phyloP scores from a whole-genome alignment of 2,329 filamentous ascomycete genomes.

The Talaromyces amestolkiae region DNA sequence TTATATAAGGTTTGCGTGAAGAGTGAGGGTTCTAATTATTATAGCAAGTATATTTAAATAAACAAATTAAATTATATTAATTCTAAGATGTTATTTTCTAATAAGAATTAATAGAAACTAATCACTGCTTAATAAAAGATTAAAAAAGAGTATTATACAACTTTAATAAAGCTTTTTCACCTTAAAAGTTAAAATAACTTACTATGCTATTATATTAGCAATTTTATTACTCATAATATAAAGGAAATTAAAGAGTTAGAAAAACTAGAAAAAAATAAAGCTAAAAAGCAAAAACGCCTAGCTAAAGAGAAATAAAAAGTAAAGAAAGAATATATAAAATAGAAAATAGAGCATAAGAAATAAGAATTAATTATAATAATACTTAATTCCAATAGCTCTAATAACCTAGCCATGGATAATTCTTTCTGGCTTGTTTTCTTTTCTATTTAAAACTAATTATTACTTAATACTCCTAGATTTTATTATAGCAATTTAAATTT shows the following conservation, averaged over 20 bases:
- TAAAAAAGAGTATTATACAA: neutral
- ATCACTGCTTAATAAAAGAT: neutral
- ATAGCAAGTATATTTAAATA: neutral
- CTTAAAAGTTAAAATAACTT: neutral
- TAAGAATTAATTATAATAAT: neutral
- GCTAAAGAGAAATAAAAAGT: neutral
- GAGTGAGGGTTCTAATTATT: neutral
- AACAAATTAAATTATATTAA: neutral
- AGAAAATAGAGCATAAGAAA: neutral
- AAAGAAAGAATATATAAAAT: neutral
- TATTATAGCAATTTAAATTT: neutral
- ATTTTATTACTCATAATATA: constrained; percentile 12
- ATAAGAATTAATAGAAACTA: neutral
- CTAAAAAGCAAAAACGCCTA: neutral
- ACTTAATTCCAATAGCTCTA: neutral
- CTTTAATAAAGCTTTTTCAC: neutral
- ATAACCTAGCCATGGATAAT: neutral
- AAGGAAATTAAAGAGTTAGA: constrained; percentile 8
- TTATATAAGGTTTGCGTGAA: neutral
- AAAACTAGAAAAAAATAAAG: neutral
- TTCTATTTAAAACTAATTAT: neutral
- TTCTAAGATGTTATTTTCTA: neutral
- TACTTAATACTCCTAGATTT: neutral
- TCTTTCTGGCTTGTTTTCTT: neutral
- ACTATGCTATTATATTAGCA: neutral